These are phyloP conservation scores for Carnegiea gigantea DNA, from an alignment of 179 eudicot genomes.

Conservation along the genomic window DNA sequence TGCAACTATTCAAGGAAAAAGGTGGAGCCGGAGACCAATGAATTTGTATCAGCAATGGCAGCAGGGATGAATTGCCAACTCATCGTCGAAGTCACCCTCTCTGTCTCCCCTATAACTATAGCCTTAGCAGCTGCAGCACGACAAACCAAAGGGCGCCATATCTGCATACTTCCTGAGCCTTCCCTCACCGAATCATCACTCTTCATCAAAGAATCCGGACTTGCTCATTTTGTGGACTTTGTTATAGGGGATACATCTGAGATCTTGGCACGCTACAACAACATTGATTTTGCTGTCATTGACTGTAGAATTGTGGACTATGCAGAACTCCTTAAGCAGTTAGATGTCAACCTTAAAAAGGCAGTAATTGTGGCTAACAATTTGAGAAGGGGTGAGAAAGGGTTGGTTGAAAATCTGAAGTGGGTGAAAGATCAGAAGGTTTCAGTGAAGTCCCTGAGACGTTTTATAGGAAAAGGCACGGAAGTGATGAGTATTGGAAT, in stretches of 20 bases:
- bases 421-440: background rate
- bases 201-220: background rate
- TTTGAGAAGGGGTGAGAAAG: background rate
- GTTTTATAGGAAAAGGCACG: background rate
- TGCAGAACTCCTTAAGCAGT: background rate
- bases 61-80: slow-evolving; percentile 4
- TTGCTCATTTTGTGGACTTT: background rate
- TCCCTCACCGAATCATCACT: background rate
- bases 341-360: background rate
- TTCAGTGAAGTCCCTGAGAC: background rate
- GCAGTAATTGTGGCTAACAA: slow-evolving; percentile 1
- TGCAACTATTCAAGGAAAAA: background rate
- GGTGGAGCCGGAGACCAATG: background rate
- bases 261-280: background rate
- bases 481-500: background rate
- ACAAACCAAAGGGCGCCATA: background rate
- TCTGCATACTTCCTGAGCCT: background rate
- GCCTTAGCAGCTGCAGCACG: background rate
- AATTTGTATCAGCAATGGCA: background rate
- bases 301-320: background rate
- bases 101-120: background rate
- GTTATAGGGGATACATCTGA: background rate
- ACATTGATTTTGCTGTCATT: background rate
- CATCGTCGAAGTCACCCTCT: background rate
- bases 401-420: slow-evolving; percentile 5